Percentiles rank a stretch among this genome's conserved stretches.
Evolutionary conservation across 2,329 filamentous ascomycete species (phyloP).

Genomic region (Paecilomyces variotii): DNA sequence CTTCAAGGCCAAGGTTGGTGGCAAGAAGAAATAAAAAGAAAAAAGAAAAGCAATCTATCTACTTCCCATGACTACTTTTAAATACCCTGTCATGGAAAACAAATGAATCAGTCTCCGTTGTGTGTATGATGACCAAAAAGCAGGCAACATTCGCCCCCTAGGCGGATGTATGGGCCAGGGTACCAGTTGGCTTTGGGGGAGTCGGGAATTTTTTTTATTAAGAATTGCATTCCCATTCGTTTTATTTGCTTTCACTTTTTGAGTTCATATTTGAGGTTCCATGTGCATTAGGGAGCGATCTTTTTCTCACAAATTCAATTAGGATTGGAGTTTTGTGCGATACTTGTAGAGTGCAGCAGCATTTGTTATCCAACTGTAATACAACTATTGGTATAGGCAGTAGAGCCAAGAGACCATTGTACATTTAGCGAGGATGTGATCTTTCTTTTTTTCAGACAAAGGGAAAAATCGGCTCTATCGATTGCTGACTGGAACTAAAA

Average conservation of each 20-base stretch:
- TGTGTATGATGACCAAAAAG: not conserved
- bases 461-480: not conserved
- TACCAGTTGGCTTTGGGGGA: not conserved
- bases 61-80: not conserved
- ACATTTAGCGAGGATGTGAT: not conserved
- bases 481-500: not conserved
- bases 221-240: too few species aligned
- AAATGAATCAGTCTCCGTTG: not conserved
- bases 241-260: too few species aligned
- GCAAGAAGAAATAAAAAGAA: constrained; percentile 31
- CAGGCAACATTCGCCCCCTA: not conserved
- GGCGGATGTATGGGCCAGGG: not conserved
- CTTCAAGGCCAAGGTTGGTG: constrained; percentile 49
- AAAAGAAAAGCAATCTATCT: not conserved
- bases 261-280: not conserved
- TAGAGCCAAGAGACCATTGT: not conserved
- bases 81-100: not conserved
- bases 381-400: not conserved
- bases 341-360: not conserved
- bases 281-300: not conserved
- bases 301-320: not conserved
- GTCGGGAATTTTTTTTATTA: not conserved
- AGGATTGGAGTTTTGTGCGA: not conserved
- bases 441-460: not conserved
- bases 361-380: not conserved